Evolutionary conservation across 2,329 filamentous ascomycete species (phyloP).

Genomic region (Parastagonospora nodorum): DNA sequence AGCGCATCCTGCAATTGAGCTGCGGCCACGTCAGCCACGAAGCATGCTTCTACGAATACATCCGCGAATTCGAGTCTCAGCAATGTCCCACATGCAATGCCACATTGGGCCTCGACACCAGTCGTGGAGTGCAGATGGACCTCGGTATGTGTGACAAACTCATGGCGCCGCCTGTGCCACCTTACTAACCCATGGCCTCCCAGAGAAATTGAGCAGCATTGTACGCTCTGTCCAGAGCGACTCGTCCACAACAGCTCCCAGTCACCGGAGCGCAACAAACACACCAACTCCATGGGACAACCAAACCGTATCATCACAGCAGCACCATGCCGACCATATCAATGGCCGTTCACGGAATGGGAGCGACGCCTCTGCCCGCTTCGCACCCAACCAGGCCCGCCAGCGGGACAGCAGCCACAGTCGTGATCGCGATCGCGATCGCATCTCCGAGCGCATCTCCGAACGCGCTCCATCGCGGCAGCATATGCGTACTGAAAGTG

Average conservation of each 20-base stretch:
- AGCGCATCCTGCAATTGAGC: constrained; percentile 92
- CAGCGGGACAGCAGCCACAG: constrained; percentile 47
- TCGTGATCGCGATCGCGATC: constrained; percentile 46
- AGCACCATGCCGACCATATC: constrained; percentile 50
- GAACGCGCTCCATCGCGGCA: constrained; percentile 48
- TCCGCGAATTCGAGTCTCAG: constrained; percentile 90
- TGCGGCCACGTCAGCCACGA: constrained; percentile 98
- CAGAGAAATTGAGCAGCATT: constrained; percentile 94
- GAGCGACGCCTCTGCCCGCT: constrained; percentile 41
- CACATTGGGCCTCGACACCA: constrained; percentile 88
- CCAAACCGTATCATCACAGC: constrained; percentile 52
- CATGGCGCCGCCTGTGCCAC: constrained; percentile 9
- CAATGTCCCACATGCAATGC: constrained; percentile 94
- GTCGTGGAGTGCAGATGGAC: constrained; percentile 88
- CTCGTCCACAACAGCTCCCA: constrained; percentile 33
- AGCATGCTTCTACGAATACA: constrained; percentile 98
- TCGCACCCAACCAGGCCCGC: constrained; percentile 33
- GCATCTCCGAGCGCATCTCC: constrained; percentile 42
- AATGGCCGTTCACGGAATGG: constrained; percentile 39
- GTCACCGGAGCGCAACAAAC: constrained; percentile 54
- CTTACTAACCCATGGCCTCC: constrained; percentile 15
- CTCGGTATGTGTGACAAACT: constrained; percentile 67
- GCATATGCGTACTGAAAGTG: constrained; percentile 80
- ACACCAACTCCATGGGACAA: constrained; percentile 73
- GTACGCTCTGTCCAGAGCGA: constrained; percentile 82